Evolutionary conservation across 139 green algal species (phyloP).

Genomic region (Edaphochlamys debaryana): DNA sequence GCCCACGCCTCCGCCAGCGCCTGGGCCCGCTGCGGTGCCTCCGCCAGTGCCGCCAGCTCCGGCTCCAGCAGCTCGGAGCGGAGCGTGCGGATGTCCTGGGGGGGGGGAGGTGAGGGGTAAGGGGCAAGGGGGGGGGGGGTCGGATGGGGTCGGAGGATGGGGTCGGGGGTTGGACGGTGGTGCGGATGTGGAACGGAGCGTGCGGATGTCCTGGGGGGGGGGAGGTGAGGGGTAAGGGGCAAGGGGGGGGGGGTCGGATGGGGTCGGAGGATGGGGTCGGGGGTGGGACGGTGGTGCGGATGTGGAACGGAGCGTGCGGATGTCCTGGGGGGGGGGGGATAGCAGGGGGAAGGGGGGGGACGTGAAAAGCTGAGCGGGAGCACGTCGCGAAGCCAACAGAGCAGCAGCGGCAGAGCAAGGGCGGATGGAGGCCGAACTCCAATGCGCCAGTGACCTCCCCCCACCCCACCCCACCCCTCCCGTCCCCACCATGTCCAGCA

Average conservation of each 20-base stretch:
- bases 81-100: conserved; percentile 1
- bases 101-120: background rate
- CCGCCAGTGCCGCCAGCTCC: conserved; percentile 5
- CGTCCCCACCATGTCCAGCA: conserved; percentile 10
- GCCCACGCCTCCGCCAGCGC: conserved; percentile 30
- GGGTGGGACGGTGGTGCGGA: too few species aligned
- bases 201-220: background rate
- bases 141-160: too few species aligned
- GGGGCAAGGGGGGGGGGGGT: background rate
- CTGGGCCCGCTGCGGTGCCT: background rate
- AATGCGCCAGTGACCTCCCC: too few species aligned
- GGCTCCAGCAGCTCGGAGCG: conserved; percentile 42
- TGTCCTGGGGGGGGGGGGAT: background rate
- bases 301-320: conserved; percentile 19
- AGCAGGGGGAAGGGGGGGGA: background rate
- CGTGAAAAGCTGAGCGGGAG: too few species aligned
- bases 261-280: too few species aligned
- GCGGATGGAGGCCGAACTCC: too few species aligned
- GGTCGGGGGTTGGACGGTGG: too few species aligned
- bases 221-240: background rate
- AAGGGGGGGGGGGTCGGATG: background rate
- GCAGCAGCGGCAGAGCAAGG: too few species aligned
- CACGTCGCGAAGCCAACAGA: too few species aligned
- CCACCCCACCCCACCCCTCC: background rate
- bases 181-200: conserved; percentile 31